A percentile compares a stretch with the other conserved stretches of the same genome.
Conservation (phyloP, 371 early-diverging fungal species). For the Mortierella polycephala region DNA sequence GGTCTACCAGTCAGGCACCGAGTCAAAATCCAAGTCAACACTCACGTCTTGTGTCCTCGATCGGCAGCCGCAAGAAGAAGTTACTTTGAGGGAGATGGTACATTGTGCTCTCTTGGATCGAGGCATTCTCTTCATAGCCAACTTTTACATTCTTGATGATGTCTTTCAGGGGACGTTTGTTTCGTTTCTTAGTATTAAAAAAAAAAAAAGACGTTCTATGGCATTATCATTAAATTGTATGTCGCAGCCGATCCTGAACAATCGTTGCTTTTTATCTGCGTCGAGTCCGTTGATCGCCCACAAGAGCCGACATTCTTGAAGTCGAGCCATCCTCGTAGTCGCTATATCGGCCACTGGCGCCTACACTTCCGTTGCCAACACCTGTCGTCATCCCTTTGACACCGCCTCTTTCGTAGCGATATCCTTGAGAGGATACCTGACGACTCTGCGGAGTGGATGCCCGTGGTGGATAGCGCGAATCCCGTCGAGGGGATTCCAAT, state of each 20-base stretch:
- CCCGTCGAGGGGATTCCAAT: slow-evolving; percentile 24
- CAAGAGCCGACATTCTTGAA: slow-evolving; percentile 20
- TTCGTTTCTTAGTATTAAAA: no score
- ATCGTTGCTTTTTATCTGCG: slow-evolving; percentile 19
- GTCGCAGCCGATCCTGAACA: neutral
- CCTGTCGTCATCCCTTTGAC: slow-evolving; percentile 4
- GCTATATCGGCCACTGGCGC: slow-evolving; percentile 13
- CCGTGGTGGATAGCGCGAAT: slow-evolving; percentile 38
- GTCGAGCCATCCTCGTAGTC: slow-evolving; percentile 30
- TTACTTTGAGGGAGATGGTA: slow-evolving; percentile 3
- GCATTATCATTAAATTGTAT: neutral
- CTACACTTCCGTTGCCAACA: neutral
- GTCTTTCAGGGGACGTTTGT: no score
- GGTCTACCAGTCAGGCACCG: slow-evolving; percentile 9
- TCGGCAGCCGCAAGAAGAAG: slow-evolving; percentile 50
- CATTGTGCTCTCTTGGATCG: no score
- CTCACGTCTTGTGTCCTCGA: slow-evolving; percentile 31
- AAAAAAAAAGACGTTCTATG: no score
- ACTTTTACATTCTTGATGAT: no score
- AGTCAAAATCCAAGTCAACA: slow-evolving; percentile 22
- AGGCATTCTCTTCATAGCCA: no score
- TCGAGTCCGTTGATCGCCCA: slow-evolving; percentile 25
- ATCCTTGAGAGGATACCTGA: slow-evolving; percentile 7
- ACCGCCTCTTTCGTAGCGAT: slow-evolving; percentile 15
- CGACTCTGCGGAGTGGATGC: slow-evolving; percentile 47